Evolutionary conservation across 2,329 filamentous ascomycete genomes (phyloP), one percentile per base, ranked within the genome.

Genomic region (Colletotrichum brevisporum): DNA sequence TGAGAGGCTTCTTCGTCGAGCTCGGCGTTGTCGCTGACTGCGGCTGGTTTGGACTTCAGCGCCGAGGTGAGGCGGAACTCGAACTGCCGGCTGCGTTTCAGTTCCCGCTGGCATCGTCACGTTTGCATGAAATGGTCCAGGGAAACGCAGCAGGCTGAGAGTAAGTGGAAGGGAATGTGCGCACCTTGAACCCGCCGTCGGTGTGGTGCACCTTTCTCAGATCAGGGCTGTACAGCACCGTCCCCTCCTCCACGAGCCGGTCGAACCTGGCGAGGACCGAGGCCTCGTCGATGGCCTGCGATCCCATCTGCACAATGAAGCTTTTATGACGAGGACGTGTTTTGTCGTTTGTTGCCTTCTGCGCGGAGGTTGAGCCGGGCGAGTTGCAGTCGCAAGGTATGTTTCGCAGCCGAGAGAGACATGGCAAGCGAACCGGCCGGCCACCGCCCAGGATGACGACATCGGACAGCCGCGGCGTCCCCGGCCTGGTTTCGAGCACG

Each of bases 11-110:
- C 50, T 1, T 43, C 21, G 52, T 68, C 47, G 36, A 70, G 47
- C 27, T 54, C 67, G 0, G 63, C 26, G 63, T 70, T 70, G 39
- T 53, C 57, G n/a, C 18, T 15, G 2, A 70, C 63, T 6, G 67
- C 63, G 5, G 39, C 26, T 6, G 67, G 67, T 12, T 70, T 70
- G 12, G 63, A 41, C 5, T 68, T 68, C 52, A 70, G 5, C 6
- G 67, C 67, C 4, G 67, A 47, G 2, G 67, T 67, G 15, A 70
- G 24, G 15, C 64, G 67, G 47, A 70, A 70, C n/a, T 68, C 67
- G 16, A 70, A 63, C 67, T 70, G 21, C 10, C 6, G 3, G 4
- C 4, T 24, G 21, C 21, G 21, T 24, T 36, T 26, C 50, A 9
- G 24, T 64, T 13, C 6, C 5, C 5, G 9, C 31, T 3, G 8